Conservation (phyloP, 176 grass and related monocot species). For the Calamus simplicifolius region DNA sequence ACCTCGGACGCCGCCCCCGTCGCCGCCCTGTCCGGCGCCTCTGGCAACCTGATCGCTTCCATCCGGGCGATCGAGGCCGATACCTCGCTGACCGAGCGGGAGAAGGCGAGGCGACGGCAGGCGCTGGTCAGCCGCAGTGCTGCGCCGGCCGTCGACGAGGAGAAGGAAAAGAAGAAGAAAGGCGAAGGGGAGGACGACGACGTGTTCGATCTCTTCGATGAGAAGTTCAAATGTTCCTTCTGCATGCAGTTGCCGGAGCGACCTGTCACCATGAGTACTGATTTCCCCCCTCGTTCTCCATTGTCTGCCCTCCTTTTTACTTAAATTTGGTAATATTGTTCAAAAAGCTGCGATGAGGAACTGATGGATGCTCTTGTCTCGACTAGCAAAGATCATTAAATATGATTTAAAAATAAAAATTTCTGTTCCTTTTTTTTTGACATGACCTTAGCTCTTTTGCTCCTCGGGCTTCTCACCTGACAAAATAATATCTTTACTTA, state of each 20-base stretch:
- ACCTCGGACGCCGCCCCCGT: background rate
- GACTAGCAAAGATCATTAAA: no score
- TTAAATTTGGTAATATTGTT: no score
- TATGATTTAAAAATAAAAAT: no score
- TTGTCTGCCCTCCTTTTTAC: background rate
- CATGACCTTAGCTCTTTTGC: no score
- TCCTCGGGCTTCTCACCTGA: no score
- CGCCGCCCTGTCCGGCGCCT: background rate
- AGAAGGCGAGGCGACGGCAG: conserved; percentile 75
- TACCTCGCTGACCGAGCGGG: conserved; percentile 38
- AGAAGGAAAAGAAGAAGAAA: background rate
- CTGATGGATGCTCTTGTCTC: no score
- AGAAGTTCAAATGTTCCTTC: conserved; percentile 69
- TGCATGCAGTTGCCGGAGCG: conserved; percentile 90
- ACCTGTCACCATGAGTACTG: conserved; percentile 62
- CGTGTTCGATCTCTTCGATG: conserved; percentile 36
- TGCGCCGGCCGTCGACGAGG: background rate
- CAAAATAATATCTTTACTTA: no score
- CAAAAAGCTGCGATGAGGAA: no score
- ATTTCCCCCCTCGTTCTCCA: background rate
- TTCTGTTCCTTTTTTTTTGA: no score
- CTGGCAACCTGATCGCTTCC: conserved; percentile 38
- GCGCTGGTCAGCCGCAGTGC: conserved; percentile 39
- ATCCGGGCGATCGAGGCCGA: conserved; percentile 73
- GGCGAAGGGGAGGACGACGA: conserved; percentile 6